These are phyloP conservation scores for Wallacemonas sp. DNA, from an alignment of 208 protist genomes.

Conservation along the genomic window DNA sequence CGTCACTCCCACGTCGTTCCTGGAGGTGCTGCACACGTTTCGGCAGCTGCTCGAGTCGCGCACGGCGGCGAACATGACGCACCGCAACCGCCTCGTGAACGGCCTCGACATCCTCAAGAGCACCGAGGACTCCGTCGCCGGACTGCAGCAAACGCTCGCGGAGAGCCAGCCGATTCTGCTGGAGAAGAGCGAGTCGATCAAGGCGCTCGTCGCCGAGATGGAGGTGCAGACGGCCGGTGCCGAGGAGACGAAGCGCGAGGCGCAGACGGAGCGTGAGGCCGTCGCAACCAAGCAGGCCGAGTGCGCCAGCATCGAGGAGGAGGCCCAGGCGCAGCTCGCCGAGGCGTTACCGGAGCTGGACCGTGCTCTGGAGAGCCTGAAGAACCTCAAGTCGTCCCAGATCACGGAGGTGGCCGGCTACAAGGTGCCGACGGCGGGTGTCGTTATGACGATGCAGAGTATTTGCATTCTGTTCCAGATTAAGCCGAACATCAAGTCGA, in stretches of 20 bases:
- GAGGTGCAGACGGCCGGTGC: conserved; percentile 92
- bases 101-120: conserved; percentile 95
- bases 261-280: conserved; percentile 91
- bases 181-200: conserved; percentile 94
- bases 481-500: conserved; percentile 94
- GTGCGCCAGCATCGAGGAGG: conserved; percentile 93
- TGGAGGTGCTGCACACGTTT: conserved; percentile 96
- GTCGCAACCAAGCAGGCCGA: conserved; percentile 93
- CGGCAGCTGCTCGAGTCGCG: conserved; percentile 81
- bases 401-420: conserved; percentile 97
- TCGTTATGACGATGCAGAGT: conserved; percentile 97
- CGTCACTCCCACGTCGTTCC: conserved; percentile 98
- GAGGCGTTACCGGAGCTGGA: conserved; percentile 97
- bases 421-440: conserved; percentile 94
- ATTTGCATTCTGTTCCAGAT: conserved; percentile 98
- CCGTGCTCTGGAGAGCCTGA: conserved; percentile 94
- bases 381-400: conserved; percentile 96
- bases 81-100: conserved; percentile 89
- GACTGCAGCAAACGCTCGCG: conserved; percentile 93
- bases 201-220: conserved; percentile 94
- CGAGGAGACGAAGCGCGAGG: conserved; percentile 90
- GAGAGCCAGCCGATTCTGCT: conserved; percentile 96
- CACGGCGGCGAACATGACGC: conserved; percentile 75
- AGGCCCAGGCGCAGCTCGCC: conserved; percentile 95
- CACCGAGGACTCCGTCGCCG: conserved; percentile 93